These are phyloP conservation scores for Podila verticillata DNA, from an alignment of 192 early-diverging fungal species.

Conservation along the genomic window DNA sequence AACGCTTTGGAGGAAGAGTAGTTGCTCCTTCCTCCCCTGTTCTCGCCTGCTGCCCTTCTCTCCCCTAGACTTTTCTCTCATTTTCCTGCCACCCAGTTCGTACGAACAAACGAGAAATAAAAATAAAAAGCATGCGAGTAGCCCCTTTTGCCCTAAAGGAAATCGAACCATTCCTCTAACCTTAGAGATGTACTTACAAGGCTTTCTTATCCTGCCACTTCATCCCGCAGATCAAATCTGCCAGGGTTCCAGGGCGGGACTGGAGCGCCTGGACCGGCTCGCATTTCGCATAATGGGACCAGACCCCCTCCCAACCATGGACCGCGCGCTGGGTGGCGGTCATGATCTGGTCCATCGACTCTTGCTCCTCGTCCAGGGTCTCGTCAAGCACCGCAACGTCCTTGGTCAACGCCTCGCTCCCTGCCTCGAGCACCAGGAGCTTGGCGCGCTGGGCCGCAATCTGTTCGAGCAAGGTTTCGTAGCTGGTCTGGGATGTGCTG, in stretches of 20 bases:
- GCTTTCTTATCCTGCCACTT: conserved; percentile 29
- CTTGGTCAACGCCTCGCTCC: conserved; percentile 9
- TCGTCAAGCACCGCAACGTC: conserved; percentile 10
- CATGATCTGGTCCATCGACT: neutral
- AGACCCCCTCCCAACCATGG: conserved; percentile 21
- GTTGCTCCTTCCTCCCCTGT: neutral
- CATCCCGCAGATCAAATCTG: conserved; percentile 28
- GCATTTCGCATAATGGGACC: conserved; percentile 22
- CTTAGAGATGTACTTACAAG: conserved; percentile 28
- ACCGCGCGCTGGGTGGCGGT: conserved; percentile 11
- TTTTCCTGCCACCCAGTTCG: no score
- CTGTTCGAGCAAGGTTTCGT: conserved; percentile 22
- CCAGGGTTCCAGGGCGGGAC: conserved; percentile 10
- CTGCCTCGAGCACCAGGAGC: conserved; percentile 1
- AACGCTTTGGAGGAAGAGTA: neutral
- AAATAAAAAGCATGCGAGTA: no score
- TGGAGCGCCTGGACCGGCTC: conserved; percentile 26
- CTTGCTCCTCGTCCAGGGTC: conserved; percentile 18
- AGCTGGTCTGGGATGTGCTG: neutral
- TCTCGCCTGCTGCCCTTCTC: no score
- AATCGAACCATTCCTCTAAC: neutral
- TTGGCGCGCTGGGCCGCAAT: conserved; percentile 23
- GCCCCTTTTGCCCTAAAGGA: no score
- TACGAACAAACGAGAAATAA: no score
- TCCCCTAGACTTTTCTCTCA: no score